Evolutionary conservation across 129 eudicot species (phyloP).

Genomic region (Pittosporum tobira): DNA sequence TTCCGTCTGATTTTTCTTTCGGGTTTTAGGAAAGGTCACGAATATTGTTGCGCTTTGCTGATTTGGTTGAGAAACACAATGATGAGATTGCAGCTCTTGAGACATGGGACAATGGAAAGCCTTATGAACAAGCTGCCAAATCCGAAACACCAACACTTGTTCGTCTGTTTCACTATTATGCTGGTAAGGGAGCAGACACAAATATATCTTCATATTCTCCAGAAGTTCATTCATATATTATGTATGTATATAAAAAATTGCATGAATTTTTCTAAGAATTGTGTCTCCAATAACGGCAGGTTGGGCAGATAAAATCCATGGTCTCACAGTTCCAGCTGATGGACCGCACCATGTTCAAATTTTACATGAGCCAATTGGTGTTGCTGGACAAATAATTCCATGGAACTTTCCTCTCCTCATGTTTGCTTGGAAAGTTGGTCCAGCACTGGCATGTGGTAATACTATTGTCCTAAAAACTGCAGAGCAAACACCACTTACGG

Average conservation of each 20-base stretch:
- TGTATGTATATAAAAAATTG: too few relatives aligned
- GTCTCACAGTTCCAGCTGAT: constrained; percentile 57
- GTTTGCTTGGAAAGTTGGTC: too few relatives aligned
- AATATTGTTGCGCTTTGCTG: constrained; percentile 39
- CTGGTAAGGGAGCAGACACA: constrained; percentile 22
- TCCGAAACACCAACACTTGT: constrained; percentile 36
- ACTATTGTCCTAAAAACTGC: too few relatives aligned
- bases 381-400: too few relatives aligned
- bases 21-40: constrained; percentile 37
- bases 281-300: constrained; percentile 21
- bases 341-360: constrained; percentile 52
- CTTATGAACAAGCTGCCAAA: constrained; percentile 38
- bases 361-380: constrained; percentile 58
- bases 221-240: too few relatives aligned
- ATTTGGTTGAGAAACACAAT: constrained; percentile 53
- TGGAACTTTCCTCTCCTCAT: too few relatives aligned
- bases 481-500: too few relatives aligned
- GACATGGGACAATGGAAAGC: constrained; percentile 57
- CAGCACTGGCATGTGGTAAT: too few relatives aligned
- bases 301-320: constrained; percentile 71
- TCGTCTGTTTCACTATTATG: constrained; percentile 53
- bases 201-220: neutral
- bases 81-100: constrained; percentile 53
- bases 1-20: neutral
- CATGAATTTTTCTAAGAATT: neutral